phyloP scores from a whole-genome alignment of 495 filamentous ascomycete species.

The Neurospora sublineolata region DNA sequence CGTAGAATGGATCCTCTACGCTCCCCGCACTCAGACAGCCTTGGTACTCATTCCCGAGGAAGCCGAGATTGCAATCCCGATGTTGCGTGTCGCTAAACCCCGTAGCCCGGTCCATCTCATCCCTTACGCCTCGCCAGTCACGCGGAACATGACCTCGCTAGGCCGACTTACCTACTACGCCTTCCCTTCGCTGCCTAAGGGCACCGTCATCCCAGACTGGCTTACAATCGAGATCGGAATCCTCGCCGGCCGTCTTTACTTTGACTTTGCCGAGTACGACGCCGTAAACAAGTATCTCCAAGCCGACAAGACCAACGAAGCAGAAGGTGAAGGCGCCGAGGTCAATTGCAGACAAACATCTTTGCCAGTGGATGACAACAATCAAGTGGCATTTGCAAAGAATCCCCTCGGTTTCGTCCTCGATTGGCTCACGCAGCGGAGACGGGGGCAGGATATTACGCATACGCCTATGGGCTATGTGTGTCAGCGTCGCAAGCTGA shows the following conservation, averaged over 20 bases:
- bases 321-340: background rate
- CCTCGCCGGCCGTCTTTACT: slow-evolving; percentile 45
- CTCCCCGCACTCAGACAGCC: slow-evolving; percentile 19
- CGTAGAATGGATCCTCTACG: slow-evolving; percentile 27
- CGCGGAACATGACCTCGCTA: slow-evolving; percentile 42
- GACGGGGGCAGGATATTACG: slow-evolving; percentile 39
- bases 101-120: slow-evolving; percentile 19
- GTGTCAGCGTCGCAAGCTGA: slow-evolving; percentile 10
- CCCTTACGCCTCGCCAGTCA: slow-evolving; percentile 42
- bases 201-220: slow-evolving; percentile 29
- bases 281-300: slow-evolving; percentile 1
- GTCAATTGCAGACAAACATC: background rate
- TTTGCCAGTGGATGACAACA: background rate
- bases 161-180: slow-evolving; percentile 36
- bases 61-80: slow-evolving; percentile 34
- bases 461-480: slow-evolving; percentile 49
- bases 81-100: slow-evolving; percentile 19
- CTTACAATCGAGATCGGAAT: slow-evolving; percentile 43
- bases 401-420: slow-evolving; percentile 32
- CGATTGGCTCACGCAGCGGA: slow-evolving; percentile 40
- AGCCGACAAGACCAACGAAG: background rate
- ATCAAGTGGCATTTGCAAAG: slow-evolving; percentile 8
- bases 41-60: slow-evolving; percentile 44
- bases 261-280: slow-evolving; percentile 30
- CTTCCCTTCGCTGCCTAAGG: slow-evolving; percentile 30